Evolutionary conservation across 768 basidiomycete genomes (phyloP).

Genomic region (Candolleomyces eurysporus): DNA sequence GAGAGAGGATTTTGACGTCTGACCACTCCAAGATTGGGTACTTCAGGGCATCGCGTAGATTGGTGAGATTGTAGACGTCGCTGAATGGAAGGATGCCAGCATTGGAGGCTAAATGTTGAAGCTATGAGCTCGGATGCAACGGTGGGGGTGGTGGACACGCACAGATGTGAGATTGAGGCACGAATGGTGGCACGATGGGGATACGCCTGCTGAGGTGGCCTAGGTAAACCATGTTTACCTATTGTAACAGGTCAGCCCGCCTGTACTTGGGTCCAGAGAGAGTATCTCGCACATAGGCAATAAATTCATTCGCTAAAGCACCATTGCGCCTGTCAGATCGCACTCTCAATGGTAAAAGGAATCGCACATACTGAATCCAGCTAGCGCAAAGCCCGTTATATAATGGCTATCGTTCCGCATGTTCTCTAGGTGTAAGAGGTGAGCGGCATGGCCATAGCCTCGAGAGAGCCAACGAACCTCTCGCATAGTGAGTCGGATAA

Average conservation of each 20-base stretch:
- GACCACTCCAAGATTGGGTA: slow-evolving; percentile 7
- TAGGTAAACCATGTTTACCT: slow-evolving; percentile 10
- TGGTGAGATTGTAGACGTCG: slow-evolving; percentile 4
- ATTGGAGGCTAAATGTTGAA: neutral
- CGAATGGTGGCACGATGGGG: slow-evolving; percentile 3
- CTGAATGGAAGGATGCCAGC: neutral
- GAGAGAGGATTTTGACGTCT: slow-evolving; percentile 2
- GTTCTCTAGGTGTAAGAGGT: neutral
- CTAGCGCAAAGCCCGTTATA: neutral
- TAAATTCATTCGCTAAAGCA: neutral
- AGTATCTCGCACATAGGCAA: neutral
- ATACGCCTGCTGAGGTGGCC: slow-evolving; percentile 4
- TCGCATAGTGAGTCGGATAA: neutral
- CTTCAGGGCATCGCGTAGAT: neutral
- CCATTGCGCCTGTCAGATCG: neutral
- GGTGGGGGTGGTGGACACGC: neutral
- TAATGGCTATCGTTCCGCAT: neutral
- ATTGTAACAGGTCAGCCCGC: too few relatives aligned
- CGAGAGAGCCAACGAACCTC: neutral
- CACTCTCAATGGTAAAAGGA: neutral
- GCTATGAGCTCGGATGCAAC: too few relatives aligned
- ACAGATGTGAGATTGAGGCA: slow-evolving; percentile 2
- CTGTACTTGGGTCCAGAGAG: too few relatives aligned
- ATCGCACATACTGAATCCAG: neutral
- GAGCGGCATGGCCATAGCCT: neutral